These are phyloP conservation scores for Singerocomus inundabilis DNA, from an alignment of 1,284 basidiomycete genomes.

Conservation along the genomic window DNA sequence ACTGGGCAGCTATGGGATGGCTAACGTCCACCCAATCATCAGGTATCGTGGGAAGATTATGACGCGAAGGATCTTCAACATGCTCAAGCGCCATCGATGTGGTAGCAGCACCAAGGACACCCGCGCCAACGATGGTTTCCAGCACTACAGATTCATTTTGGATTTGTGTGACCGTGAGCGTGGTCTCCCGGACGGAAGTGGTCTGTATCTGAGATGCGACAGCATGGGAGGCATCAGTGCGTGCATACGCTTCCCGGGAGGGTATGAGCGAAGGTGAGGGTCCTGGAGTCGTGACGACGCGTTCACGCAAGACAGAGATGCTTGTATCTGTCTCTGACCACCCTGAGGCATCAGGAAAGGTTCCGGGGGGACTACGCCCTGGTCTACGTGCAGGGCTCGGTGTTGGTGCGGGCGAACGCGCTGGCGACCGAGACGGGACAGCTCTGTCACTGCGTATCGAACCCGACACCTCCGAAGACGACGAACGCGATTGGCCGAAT, in stretches of 20 bases:
- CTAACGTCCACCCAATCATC: conserved; percentile 34
- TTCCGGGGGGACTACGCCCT: conserved; percentile 30
- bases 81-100: conserved; percentile 3
- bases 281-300: conserved; percentile 13
- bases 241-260: conserved; percentile 18
- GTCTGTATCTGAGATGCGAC: conserved; percentile 7
- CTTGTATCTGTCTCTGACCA: conserved; percentile 32
- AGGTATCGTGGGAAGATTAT: conserved; percentile 19
- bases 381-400: conserved; percentile 20
- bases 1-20: conserved; percentile 2
- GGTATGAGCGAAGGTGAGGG: conserved; percentile 33
- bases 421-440: conserved; percentile 26
- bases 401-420: conserved; percentile 16
- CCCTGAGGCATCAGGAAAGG: conserved; percentile 29
- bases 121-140: neutral
- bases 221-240: conserved; percentile 11
- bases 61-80: conserved; percentile 17
- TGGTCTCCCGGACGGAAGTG: conserved; percentile 9
- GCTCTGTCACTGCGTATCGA: conserved; percentile 34
- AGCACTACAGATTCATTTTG: conserved; percentile 9
- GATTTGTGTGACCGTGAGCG: conserved; percentile 11
- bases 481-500: conserved; percentile 20
- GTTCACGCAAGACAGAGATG: conserved; percentile 21
- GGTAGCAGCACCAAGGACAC: neutral
- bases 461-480: conserved; percentile 19